phyloP scores from a whole-genome alignment of 2,329 filamentous ascomycete species.

The Exophiala mesophila region DNA sequence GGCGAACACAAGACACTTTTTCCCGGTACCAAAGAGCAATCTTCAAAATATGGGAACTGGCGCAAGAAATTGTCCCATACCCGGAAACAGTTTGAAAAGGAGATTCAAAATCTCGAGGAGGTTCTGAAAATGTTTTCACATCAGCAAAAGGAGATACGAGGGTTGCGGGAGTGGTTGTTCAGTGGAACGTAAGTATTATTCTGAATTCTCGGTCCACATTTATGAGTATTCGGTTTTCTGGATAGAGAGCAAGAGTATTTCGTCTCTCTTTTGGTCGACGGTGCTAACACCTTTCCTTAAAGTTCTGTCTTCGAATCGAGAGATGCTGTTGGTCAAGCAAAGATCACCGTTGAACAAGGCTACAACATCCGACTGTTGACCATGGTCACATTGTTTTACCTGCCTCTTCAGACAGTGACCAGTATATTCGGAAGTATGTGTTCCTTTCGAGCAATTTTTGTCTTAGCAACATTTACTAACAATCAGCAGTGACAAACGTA shows the following conservation, averaged over 20 bases:
- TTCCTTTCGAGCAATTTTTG: not conserved
- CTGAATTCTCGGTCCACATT: too few species aligned
- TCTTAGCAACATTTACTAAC: too few species aligned
- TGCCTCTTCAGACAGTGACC: constrained; percentile 33
- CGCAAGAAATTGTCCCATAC: constrained; percentile 25
- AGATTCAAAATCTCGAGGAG: constrained; percentile 50
- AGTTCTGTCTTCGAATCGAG: constrained; percentile 53
- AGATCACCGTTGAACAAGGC: constrained; percentile 54
- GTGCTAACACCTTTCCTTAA: too few species aligned
- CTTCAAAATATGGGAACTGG: constrained; percentile 26
- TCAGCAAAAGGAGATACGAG: constrained; percentile 45
- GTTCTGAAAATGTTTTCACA: constrained; percentile 55
- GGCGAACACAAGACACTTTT: constrained; percentile 27
- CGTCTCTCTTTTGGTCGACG: too few species aligned
- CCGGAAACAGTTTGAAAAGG: constrained; percentile 26
- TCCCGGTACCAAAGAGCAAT: constrained; percentile 25
- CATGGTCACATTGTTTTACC: constrained; percentile 39
- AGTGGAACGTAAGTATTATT: constrained; percentile 46
- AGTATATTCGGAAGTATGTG: constrained; percentile 22
- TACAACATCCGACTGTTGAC: constrained; percentile 38
- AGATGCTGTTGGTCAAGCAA: constrained; percentile 53
- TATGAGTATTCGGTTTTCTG: not conserved
- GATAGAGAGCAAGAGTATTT: not conserved
- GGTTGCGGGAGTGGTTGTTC: constrained; percentile 57
- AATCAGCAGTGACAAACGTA: constrained; percentile 22